Evolutionary conservation across 1,284 basidiomycete genomes (phyloP), one percentile per base, ranked within the genome.

Genomic region (Irpex sp.): DNA sequence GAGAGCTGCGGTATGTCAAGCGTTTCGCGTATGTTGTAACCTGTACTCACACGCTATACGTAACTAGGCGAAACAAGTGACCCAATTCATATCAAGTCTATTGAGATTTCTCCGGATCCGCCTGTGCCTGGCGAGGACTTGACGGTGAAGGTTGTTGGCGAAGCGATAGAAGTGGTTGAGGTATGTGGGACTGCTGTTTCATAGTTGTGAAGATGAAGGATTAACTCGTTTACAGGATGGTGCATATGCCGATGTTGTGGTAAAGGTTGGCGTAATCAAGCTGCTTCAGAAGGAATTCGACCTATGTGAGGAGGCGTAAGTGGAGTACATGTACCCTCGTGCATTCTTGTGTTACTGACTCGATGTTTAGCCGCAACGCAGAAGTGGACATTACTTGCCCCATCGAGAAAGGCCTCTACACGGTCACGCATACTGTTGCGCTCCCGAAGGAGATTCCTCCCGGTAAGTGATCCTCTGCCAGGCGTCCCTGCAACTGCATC

Each of bases 241-340:
- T n/a, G 92, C 96, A 37, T 92, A 86, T 70, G 95, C 91, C 8
- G 87, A 96, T 68, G 94, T 97, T 2, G 78, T 79, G 1, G 95
- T 97, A 65, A 97, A 97, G 76, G 82, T 97, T 48, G 96, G 96
- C 36, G 78, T 92, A 15, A 87, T 97, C 75, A 96, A 94, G 80
- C 74, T 97, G 8, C 77, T 97, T 19, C 78, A 83, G 57, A 96
- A 93, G 79, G 75, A 73, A 17, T 96, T 97, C 69, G 93, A 97
- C 70, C 77, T 97, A 57, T 97, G 96, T 73, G 85, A 96, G 64
- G 95, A 97, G 77, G 94, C 95, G 94, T 96, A 79, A 74, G 94
- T 87, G 59, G 26, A 19, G 44, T 26, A 21, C 19, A 13, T 19
- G 31, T 54, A 13, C 15, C n/a, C 59, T 55, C 47, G 17, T 59